These are phyloP conservation scores for Xylaria sp. DNA, from an alignment of 2,329 filamentous ascomycete genomes.

Conservation along the genomic window DNA sequence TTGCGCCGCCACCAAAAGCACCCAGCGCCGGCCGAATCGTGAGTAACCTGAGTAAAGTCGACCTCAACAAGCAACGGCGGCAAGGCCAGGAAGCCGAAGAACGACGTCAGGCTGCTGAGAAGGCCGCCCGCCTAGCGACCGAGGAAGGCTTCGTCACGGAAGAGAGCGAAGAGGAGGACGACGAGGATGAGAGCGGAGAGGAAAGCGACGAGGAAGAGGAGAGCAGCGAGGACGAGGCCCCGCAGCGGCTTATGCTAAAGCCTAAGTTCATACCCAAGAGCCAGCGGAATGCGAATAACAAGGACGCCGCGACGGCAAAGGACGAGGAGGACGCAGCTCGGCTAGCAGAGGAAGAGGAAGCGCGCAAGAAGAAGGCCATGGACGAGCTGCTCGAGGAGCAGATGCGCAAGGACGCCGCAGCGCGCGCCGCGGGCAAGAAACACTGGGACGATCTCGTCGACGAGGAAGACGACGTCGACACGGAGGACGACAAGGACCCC, in stretches of 20 bases:
- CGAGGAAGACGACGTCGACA: conserved; percentile 79
- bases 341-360: conserved; percentile 47
- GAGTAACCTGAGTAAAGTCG: conserved; percentile 57
- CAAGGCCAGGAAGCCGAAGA: conserved; percentile 55
- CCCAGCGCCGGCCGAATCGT: conserved; percentile 62
- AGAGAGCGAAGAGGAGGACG: conserved; percentile 48
- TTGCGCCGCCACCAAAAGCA: conserved; percentile 62
- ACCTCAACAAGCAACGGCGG: conserved; percentile 55
- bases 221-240: conserved; percentile 61
- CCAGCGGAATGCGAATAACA: conserved; percentile 48
- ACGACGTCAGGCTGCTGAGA: conserved; percentile 54
- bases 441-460: conserved; percentile 83
- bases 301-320: conserved; percentile 10
- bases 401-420: conserved; percentile 79
- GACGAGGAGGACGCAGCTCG: conserved; percentile 31
- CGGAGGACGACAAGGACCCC: conserved; percentile 84
- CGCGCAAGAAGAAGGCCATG: conserved; percentile 70
- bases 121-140: conserved; percentile 56
- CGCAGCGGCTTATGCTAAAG: conserved; percentile 63
- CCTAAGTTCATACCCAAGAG: conserved; percentile 69
- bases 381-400: conserved; percentile 88
- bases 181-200: conserved; percentile 44
- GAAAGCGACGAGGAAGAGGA: conserved; percentile 49
- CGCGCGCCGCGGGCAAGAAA: conserved; percentile 75
- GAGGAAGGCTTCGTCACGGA: conserved; percentile 69